Conservation (phyloP, 2,329 filamentous ascomycete species). For the Hansfordia pulvinata region DNA sequence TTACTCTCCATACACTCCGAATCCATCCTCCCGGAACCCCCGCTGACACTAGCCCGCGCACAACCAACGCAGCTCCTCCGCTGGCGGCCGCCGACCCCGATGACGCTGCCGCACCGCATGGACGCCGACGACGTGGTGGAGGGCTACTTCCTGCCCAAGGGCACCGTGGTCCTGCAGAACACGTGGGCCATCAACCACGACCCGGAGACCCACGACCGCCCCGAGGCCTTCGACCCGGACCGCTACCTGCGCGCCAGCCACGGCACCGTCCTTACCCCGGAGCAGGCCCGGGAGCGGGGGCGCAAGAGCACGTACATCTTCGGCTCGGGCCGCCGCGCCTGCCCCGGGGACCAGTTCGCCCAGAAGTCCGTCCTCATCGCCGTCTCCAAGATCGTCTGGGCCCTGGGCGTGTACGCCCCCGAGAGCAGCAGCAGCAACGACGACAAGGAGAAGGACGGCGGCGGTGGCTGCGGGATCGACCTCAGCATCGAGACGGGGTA, state of each 20-base stretch:
- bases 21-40: neutral
- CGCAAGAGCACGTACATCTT: conserved; percentile 4
- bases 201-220: conserved; percentile 5
- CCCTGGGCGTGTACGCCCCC: conserved; percentile 2
- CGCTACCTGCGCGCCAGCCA: conserved; percentile 6
- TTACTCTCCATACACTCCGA: neutral
- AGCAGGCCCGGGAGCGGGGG: neutral
- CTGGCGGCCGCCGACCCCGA: conserved; percentile 7
- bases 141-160: conserved; percentile 5
- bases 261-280: conserved; percentile 3
- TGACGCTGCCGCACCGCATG: conserved; percentile 5
- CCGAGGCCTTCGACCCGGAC: conserved; percentile 6
- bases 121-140: conserved; percentile 7
- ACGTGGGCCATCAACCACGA: conserved; percentile 7
- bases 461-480: no score
- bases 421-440: neutral
- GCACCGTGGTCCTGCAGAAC: conserved; percentile 5
- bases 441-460: no score
- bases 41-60: neutral
- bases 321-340: conserved; percentile 3
- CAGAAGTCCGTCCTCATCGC: conserved; percentile 3
- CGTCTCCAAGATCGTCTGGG: conserved; percentile 5
- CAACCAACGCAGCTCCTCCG: conserved; percentile 4
- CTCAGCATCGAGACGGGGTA: neutral
- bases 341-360: conserved; percentile 3